Conservation (phyloP, 1,284 basidiomycete genomes). For the Fomitiporia mediterranea region DNA sequence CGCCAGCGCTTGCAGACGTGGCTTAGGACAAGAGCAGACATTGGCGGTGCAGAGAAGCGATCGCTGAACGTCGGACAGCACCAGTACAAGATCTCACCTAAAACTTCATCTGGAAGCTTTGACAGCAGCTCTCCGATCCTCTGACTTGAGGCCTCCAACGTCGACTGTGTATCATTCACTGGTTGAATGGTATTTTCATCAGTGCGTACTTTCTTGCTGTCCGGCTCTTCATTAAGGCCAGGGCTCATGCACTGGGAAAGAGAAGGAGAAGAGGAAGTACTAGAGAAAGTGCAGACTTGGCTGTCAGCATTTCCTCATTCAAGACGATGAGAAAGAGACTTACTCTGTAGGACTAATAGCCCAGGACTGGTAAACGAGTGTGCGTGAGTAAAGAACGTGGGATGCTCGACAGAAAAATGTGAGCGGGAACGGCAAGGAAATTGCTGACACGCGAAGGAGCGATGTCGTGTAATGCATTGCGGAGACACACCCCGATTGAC, state of each 20-base stretch:
- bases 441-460: no score
- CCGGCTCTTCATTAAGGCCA: neutral
- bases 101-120: constrained; percentile 9
- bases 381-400: neutral
- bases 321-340: no score
- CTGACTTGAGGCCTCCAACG: neutral
- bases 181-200: neutral
- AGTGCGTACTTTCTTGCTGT: neutral
- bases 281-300: neutral
- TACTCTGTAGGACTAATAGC: neutral
- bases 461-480: no score
- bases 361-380: neutral
- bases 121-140: constrained; percentile 8
- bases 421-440: no score
- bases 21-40: constrained; percentile 3
- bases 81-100: constrained; percentile 15
- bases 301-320: neutral
- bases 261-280: neutral
- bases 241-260: neutral
- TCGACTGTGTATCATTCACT: neutral
- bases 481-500: no score
- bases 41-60: constrained; percentile 2
- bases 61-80: constrained; percentile 11
- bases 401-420: neutral
- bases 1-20: constrained; percentile 17